A percentile compares a stretch with the other conserved stretches of the same genome.
Conservation (phyloP, 306 rosid species). For the Citrullus amarus region DNA sequence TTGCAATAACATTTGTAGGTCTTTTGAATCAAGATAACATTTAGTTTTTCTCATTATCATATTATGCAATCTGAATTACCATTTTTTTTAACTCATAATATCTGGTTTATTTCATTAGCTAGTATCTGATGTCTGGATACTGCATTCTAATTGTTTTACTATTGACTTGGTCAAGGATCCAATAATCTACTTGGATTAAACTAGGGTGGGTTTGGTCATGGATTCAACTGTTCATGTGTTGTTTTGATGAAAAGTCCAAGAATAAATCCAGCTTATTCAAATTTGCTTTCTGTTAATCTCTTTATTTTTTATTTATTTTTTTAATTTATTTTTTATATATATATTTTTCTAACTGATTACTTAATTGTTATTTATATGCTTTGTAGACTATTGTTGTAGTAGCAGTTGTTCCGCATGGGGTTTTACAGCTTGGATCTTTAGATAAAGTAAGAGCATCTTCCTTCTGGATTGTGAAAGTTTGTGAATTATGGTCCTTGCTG, state of each 20-base stretch:
- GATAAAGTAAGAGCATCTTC: constrained; percentile 42
- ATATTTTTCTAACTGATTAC: not conserved
- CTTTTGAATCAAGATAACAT: not conserved
- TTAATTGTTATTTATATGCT: constrained; percentile 13
- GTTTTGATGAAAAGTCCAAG: not conserved
- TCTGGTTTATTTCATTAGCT: not conserved
- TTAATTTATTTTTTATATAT: too few species aligned
- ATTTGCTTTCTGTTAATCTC: not conserved
- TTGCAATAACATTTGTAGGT: not conserved
- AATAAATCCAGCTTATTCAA: not conserved
- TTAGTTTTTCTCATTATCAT: not conserved
- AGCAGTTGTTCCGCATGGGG: constrained; percentile 77
- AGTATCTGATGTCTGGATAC: not conserved
- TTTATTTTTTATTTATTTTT: not conserved
- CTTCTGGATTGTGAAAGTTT: constrained; percentile 8
- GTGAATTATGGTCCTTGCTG: constrained; percentile 5
- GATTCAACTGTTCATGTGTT: not conserved
- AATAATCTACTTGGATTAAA: not conserved
- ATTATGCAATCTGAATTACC: not conserved
- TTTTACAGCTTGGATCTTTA: constrained; percentile 86
- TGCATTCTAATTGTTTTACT: not conserved
- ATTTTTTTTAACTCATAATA: not conserved
- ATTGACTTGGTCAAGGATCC: not conserved
- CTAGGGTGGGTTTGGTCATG: not conserved
- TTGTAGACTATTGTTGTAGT: constrained; percentile 67